Conservation (phyloP, 495 filamentous ascomycete species). For the Penicillium subrubescens region DNA sequence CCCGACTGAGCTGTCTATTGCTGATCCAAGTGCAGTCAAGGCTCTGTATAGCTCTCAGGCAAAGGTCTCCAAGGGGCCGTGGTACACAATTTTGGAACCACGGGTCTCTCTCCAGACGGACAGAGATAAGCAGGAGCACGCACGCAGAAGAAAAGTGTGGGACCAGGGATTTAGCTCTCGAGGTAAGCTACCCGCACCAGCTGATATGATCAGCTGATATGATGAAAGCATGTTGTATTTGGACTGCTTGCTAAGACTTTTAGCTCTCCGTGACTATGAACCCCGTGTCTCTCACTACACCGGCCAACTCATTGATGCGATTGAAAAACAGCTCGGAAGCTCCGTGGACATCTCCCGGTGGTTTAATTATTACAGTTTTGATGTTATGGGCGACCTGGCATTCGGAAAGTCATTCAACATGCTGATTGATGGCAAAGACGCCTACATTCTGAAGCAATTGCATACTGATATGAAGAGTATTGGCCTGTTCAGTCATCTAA, state of each 20-base stretch:
- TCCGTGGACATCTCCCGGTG: conserved; percentile 44
- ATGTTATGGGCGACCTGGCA: conserved; percentile 55
- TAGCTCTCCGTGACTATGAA: conserved; percentile 41
- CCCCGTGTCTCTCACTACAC: conserved; percentile 26
- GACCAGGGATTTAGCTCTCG: conserved; percentile 40
- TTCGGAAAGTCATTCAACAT: conserved; percentile 52
- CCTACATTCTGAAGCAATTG: conserved; percentile 33
- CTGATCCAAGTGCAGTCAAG: conserved; percentile 35
- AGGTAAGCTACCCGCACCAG: conserved; percentile 12
- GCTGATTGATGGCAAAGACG: conserved; percentile 37
- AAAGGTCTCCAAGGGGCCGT: conserved; percentile 38
- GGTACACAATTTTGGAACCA: conserved; percentile 41
- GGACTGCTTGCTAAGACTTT: neutral
- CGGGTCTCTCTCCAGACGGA: conserved; percentile 38
- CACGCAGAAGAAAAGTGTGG: conserved; percentile 42
- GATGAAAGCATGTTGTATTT: neutral
- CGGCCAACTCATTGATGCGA: conserved; percentile 26
- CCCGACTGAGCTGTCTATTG: conserved; percentile 44
- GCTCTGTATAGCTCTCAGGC: conserved; percentile 35
- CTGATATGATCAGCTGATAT: neutral
- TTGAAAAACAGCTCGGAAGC: conserved; percentile 16
- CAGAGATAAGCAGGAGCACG: conserved; percentile 39
- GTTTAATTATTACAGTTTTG: conserved; percentile 52
- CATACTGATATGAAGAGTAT: no score
- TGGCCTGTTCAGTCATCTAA: no score